Evolutionary conservation across 768 basidiomycete species (phyloP), one percentile per base, ranked within the genome.

Genomic region (Pleurotus ostreatus): DNA sequence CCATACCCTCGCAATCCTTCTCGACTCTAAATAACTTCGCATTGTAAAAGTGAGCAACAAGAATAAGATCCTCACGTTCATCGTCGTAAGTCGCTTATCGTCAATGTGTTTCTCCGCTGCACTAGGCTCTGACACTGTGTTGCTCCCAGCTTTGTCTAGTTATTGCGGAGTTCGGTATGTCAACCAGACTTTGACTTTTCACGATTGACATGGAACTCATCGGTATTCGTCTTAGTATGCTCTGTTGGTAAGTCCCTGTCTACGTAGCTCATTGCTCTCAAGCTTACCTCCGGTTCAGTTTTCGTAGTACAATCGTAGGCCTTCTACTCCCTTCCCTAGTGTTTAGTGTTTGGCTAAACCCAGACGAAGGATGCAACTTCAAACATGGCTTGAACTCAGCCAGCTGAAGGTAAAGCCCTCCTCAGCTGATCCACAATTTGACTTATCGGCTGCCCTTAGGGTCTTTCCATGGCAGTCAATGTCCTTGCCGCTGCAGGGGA

Each of bases 241-340:
- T 77, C 75, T 44, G 68, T 75, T 46, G 75, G 77, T 77, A 66
- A 55, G 73, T 62, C 20, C n/a, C 22, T n/a, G 25, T 15, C 22
- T 18, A 18, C 39, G 22, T 22, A 43, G 55, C 3, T 59, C 9
- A 54, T 8, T 25, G 45, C 40, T 7, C 51, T 53, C 20, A 55
- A 46, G 55, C 41, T n/a, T 16, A 51, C 45, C 41, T 37, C 13
- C 39, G 41, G 20, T 44, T 44, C n/a, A 80, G 79, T 69, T 9
- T 81, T 81, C 55, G 79, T 78, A 11, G 70, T 74, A 13, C 66
- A 74, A 59, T 79, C 79, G 78, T 80, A 57, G 65, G 78, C 64
- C 13, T 25, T 26, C 55, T 26, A 22, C 9, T 49, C 41, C 38
- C 39, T 41, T 49, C 5, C 34, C 12, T 25, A 23, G 37, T 39